Base-by-base conservation (phyloP, 2,329 filamentous ascomycete species). In the Corynespora cassiicola region DNA sequence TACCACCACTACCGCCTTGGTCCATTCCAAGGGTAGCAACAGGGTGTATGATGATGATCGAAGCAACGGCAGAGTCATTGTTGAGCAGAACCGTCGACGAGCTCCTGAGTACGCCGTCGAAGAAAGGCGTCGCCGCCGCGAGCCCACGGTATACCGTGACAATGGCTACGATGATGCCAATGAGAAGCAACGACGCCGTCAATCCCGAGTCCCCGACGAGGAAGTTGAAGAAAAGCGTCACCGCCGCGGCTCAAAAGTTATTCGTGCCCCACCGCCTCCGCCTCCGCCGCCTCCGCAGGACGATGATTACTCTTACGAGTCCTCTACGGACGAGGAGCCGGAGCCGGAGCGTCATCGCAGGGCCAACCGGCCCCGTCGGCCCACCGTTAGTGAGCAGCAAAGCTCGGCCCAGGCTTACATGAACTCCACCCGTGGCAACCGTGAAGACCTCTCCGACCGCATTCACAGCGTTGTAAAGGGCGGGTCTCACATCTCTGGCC, bases 361-460 rank as follows among this genome's bases (percentile, higher is more conserved):
- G 22, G n/a, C n/a, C n/a, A n/a, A n/a, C n/a, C n/a, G n/a, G n/a
- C n/a, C n/a, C n/a, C n/a, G n/a, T n/a, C n/a, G n/a, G n/a, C n/a
- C n/a, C n/a, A n/a, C n/a, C n/a, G n/a, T n/a, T n/a, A n/a, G n/a
- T n/a, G n/a, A n/a, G n/a, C n/a, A n/a, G n/a, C n/a, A n/a, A n/a
- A n/a, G n/a, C n/a, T n/a, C 22, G 9, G 59, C 58, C 10, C 56
- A 67, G 35, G 54, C 59, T 5, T 66, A 68, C 35, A 62, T 64
- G 19, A 59, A 47, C 14, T 39, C 40, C 11, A 53, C 43, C 11
- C 64, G 65, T 25, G 65, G 65, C 17, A 56, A 45, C 37, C 43
- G 45, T 25, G 51, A 45, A 1, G 54, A 58, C 8, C 35, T 60
- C n/a, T 56, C 46, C 11, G 62, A 67, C 17, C 49, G 56, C 21